phyloP scores from a whole-genome alignment of 371 early-diverging fungal genomes.

The Mortierella sp. region DNA sequence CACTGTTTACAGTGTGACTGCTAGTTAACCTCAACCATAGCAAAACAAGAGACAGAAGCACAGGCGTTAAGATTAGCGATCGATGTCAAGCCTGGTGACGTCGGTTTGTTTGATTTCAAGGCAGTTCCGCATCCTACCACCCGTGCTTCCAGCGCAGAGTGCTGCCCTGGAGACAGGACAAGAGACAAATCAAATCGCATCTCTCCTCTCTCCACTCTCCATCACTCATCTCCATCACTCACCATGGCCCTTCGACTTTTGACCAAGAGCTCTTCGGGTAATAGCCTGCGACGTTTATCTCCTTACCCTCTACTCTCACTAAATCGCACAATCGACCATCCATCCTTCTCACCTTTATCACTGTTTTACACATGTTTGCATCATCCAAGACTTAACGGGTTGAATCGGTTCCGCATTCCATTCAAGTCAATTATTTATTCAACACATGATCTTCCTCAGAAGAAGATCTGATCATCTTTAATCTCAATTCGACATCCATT shows the following conservation, averaged over 20 bases:
- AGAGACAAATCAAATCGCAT: slow-evolving; percentile 6
- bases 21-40: too few relatives aligned
- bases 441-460: background rate
- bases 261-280: slow-evolving; percentile 61
- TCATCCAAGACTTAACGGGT: slow-evolving; percentile 5
- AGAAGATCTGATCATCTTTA: background rate
- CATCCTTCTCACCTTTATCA: background rate
- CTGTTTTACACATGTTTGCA: background rate
- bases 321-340: background rate
- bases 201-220: slow-evolving; percentile 26
- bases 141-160: slow-evolving; percentile 1
- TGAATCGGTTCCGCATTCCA: slow-evolving; percentile 17
- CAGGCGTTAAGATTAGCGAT: background rate
- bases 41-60: background rate
- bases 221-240: slow-evolving; percentile 24
- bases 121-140: slow-evolving; percentile 11
- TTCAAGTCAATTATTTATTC: too few relatives aligned
- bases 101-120: slow-evolving; percentile 6
- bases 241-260: slow-evolving; percentile 59
- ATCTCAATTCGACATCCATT: background rate
- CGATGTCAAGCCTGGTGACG: background rate
- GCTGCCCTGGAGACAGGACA: slow-evolving; percentile 14
- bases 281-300: slow-evolving; percentile 6
- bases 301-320: background rate
- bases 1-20: slow-evolving; percentile 27